phyloP scores from a whole-genome alignment of 2,329 filamentous ascomycete species.

The Stachybotrys elegans region DNA sequence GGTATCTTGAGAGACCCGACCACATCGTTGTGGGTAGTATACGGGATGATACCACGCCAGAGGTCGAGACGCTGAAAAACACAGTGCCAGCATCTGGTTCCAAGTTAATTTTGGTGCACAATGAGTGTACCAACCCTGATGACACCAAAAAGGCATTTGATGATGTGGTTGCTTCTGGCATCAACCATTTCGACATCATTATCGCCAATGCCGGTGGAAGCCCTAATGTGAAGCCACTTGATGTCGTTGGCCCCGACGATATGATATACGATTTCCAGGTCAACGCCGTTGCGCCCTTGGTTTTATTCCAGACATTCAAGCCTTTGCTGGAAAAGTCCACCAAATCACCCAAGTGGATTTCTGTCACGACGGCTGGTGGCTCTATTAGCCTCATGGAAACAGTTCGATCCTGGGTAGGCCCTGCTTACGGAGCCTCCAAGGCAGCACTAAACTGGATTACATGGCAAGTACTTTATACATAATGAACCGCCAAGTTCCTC shows the following conservation, averaged over 20 bases:
- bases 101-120: slow-evolving; percentile 22
- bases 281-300: slow-evolving; percentile 17
- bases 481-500: background rate
- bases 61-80: slow-evolving; percentile 7
- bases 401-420: slow-evolving; percentile 9
- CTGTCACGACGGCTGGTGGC: slow-evolving; percentile 21
- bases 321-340: slow-evolving; percentile 24
- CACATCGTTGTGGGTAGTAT: slow-evolving; percentile 34
- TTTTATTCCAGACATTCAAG: slow-evolving; percentile 24
- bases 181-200: slow-evolving; percentile 23
- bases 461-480: too few relatives aligned
- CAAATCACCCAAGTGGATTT: slow-evolving; percentile 22
- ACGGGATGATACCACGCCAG: background rate
- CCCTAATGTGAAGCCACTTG: background rate
- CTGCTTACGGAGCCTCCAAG: slow-evolving; percentile 25
- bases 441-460: slow-evolving; percentile 25
- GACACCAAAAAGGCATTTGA: slow-evolving; percentile 21
- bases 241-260: background rate
- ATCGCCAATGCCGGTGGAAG: slow-evolving; percentile 18
- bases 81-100: slow-evolving; percentile 21
- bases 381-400: slow-evolving; percentile 15
- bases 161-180: slow-evolving; percentile 16
- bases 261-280: background rate
- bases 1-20: slow-evolving; percentile 28
- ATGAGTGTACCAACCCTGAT: slow-evolving; percentile 20